Evolutionary conservation across 2,329 filamentous ascomycete species (phyloP).

Genomic region (Penicillium hordei): DNA sequence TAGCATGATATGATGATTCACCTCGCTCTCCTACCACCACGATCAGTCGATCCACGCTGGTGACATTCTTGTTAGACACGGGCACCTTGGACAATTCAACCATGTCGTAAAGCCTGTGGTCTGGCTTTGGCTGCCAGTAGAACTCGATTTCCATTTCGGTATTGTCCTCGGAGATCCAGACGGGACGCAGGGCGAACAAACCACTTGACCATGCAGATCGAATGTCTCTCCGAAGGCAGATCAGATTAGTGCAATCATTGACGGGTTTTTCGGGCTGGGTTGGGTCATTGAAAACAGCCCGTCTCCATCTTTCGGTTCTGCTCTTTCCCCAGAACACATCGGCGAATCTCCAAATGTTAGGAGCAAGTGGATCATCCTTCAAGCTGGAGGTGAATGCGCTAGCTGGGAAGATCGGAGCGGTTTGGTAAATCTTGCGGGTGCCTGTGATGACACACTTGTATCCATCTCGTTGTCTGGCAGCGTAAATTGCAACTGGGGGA

Average conservation of each 20-base stretch:
- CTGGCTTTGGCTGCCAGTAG: constrained; percentile 10
- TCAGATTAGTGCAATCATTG: constrained; percentile 9
- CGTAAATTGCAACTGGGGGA: background rate
- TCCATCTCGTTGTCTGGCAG: constrained; percentile 9
- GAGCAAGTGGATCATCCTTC: background rate
- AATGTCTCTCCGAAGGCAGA: constrained; percentile 11
- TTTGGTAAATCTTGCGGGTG: constrained; percentile 1
- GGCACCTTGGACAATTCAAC: constrained; percentile 1
- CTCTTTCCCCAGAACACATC: constrained; percentile 8
- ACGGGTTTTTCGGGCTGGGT: background rate
- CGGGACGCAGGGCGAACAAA: constrained; percentile 9
- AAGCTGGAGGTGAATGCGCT: background rate
- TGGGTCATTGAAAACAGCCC: constrained; percentile 5
- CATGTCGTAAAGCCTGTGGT: background rate
- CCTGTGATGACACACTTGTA: constrained; percentile 11
- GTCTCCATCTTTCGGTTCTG: constrained; percentile 2
- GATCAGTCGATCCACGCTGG: background rate
- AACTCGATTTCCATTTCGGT: constrained; percentile 13
- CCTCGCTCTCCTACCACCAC: background rate
- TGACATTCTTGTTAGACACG: background rate
- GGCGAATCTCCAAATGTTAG: constrained; percentile 3
- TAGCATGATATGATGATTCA: background rate
- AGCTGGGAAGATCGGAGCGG: constrained; percentile 4
- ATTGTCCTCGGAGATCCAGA: background rate
- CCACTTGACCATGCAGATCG: constrained; percentile 5